A percentile compares a stretch with the other conserved stretches of the same genome.
Evolutionary conservation across 2,329 filamentous ascomycete genomes (phyloP).

Genomic region (Aspergillus nomiae): DNA sequence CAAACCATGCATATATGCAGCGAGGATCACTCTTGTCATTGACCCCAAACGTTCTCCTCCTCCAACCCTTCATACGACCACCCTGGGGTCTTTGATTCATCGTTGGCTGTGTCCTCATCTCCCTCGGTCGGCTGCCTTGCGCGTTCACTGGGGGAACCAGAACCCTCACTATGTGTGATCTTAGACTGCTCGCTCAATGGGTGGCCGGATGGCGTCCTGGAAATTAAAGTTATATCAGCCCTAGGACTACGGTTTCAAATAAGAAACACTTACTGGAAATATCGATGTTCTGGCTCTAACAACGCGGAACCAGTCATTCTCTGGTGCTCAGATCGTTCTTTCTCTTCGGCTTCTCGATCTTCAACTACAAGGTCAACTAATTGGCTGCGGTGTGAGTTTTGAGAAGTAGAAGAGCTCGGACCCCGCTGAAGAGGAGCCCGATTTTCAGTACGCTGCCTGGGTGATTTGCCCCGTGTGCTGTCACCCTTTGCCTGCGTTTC

Average conservation of each 20-base stretch:
- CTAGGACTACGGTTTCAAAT: slow-evolving; percentile 3
- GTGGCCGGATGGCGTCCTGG: slow-evolving; percentile 34
- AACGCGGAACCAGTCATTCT: slow-evolving; percentile 64
- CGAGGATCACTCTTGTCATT: slow-evolving; percentile 18
- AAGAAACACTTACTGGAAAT: slow-evolving; percentile 33
- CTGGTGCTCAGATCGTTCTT: slow-evolving; percentile 62
- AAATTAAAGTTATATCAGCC: slow-evolving; percentile 21
- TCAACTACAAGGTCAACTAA: slow-evolving; percentile 69
- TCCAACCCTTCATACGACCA: slow-evolving; percentile 36
- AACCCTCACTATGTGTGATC: slow-evolving; percentile 6
- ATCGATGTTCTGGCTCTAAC: slow-evolving; percentile 51
- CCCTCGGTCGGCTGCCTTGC: slow-evolving; percentile 3
- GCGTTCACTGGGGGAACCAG: background rate
- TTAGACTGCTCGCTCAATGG: slow-evolving; percentile 30
- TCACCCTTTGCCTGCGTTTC: slow-evolving; percentile 27
- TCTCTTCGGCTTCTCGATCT: slow-evolving; percentile 62
- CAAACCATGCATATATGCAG: background rate
- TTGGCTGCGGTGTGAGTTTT: slow-evolving; percentile 62
- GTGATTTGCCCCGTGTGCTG: slow-evolving; percentile 36
- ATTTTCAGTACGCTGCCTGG: slow-evolving; percentile 25
- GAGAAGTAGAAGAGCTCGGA: slow-evolving; percentile 47
- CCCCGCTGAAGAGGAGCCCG: slow-evolving; percentile 31
- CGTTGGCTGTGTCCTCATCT: slow-evolving; percentile 9
- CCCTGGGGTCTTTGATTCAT: slow-evolving; percentile 18
- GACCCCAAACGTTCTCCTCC: slow-evolving; percentile 41